A percentile compares a stretch with the other conserved stretches of the same genome.
phyloP scores from a whole-genome alignment of 2,329 filamentous ascomycete genomes.

The Penicillium sp. region DNA sequence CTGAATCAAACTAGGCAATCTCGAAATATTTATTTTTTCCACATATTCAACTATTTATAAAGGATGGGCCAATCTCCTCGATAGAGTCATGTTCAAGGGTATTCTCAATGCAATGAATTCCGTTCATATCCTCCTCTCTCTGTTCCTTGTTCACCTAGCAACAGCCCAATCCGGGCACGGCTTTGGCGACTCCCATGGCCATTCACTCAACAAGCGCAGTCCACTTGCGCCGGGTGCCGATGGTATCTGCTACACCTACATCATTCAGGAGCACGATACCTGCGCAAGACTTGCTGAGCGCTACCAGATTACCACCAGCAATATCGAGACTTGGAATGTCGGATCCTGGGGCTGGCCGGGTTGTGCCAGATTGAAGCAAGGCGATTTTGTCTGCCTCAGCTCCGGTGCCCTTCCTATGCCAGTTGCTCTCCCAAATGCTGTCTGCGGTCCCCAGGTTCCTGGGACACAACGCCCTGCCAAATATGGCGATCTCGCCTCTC shows the following conservation, averaged over 20 bases:
- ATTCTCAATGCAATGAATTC: not conserved
- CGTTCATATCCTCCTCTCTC: not conserved
- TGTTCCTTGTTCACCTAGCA: not conserved
- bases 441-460: constrained; percentile 50
- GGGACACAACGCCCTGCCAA: constrained; percentile 38
- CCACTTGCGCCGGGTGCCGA: constrained; percentile 20
- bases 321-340: constrained; percentile 45
- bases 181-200: not conserved
- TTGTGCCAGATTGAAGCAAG: constrained; percentile 36
- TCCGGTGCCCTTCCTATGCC: constrained; percentile 46
- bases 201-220: not conserved
- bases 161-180: not conserved
- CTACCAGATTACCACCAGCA: constrained; percentile 37
- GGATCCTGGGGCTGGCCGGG: constrained; percentile 49
- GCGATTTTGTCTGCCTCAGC: constrained; percentile 44
- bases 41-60: not conserved
- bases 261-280: constrained; percentile 34
- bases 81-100: not conserved
- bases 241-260: constrained; percentile 43
- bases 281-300: constrained; percentile 37
- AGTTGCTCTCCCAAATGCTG: constrained; percentile 35
- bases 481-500: constrained; percentile 25
- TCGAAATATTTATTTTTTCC: not conserved
- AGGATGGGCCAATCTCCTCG: not conserved
- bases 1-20: no score